Evolutionary conservation across 805 yeast species (phyloP), one percentile per base, ranked within the genome.

Genomic region (Teunomyces barrocoloradensis): DNA sequence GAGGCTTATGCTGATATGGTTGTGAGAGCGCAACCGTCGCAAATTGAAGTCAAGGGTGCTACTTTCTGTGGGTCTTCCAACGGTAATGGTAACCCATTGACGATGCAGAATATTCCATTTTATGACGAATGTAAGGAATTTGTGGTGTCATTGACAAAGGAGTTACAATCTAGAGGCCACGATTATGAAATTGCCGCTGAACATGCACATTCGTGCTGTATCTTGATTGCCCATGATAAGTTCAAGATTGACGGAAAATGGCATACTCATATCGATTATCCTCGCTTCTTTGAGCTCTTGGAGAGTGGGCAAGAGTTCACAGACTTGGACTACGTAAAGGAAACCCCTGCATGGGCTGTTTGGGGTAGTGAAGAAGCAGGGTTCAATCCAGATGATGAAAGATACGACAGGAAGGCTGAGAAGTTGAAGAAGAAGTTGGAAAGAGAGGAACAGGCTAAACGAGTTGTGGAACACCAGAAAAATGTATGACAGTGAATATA

Each of bases 31-130:
- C 69, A 73, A 50, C 97, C 97, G 2, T 84, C 96, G 37, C 87
- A 90, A 57, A 86, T 90, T 49, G 97, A 90, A 66, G 85, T 90
- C 50, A 90, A 90, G 67, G 97, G 97, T 46, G 97, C 96, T 10
- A 90, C 97, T 0, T 90, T 88, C 69, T 89, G 97, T 73, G 97
- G 97, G 0, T 85, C 95, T 0, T 86, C 96, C 10, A 71, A 70
- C 47, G 89, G 85, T 40, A 87, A 88, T 63, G 91, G 94, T 29
- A 89, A 90, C 60, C 91, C 96, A 42, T 73, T 90, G 54, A 89
- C 97, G 2, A 90, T 90, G 97, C 92, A 90, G 63, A 90, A 90
- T 60, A 94, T 91, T 47, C 97, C 97, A 39, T 90, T 87, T 61
- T 90, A 90, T 61, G 96, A 89, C 53, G 97, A 90, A 64, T 92